Evolutionary conservation across 2,329 filamentous ascomycete genomes (phyloP).

Genomic region (Leptographium radiaticola): DNA sequence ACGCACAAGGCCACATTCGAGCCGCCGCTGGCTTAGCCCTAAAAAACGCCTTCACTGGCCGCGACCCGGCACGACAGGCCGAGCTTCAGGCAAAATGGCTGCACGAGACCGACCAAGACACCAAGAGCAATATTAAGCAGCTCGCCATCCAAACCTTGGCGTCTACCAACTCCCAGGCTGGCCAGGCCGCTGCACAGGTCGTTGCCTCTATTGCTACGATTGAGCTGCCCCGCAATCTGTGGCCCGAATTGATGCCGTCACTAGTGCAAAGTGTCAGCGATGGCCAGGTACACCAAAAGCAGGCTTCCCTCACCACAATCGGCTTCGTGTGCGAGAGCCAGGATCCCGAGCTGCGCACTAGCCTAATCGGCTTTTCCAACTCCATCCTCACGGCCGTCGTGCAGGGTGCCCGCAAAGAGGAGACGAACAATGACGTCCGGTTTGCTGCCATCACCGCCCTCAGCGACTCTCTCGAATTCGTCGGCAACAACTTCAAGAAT

Average conservation of each 20-base stretch:
- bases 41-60: slow-evolving; percentile 95
- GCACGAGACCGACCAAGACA: slow-evolving; percentile 63
- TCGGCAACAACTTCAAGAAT: slow-evolving; percentile 96
- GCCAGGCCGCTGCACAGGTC: slow-evolving; percentile 84
- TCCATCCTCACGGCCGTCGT: slow-evolving; percentile 96
- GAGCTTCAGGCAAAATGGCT: slow-evolving; percentile 93
- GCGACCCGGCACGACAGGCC: slow-evolving; percentile 76
- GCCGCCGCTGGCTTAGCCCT: slow-evolving; percentile 89
- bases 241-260: slow-evolving; percentile 78
- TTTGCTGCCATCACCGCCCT: slow-evolving; percentile 87
- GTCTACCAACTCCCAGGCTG: slow-evolving; percentile 69
- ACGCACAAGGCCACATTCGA: slow-evolving; percentile 70
- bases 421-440: slow-evolving; percentile 81
- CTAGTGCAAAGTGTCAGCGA: slow-evolving; percentile 88
- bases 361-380: slow-evolving; percentile 79
- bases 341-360: slow-evolving; percentile 71
- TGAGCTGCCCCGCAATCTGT: slow-evolving; percentile 85
- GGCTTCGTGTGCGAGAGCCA: slow-evolving; percentile 97
- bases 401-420: slow-evolving; percentile 93
- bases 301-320: slow-evolving; percentile 88
- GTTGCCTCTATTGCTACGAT: slow-evolving; percentile 90
- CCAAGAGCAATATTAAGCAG: slow-evolving; percentile 80
- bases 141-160: slow-evolving; percentile 78
- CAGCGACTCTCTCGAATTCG: slow-evolving; percentile 93
- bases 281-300: slow-evolving; percentile 79